phyloP scores from a whole-genome alignment of 2,329 filamentous ascomycete species.

The Plenodomus biglobosus region DNA sequence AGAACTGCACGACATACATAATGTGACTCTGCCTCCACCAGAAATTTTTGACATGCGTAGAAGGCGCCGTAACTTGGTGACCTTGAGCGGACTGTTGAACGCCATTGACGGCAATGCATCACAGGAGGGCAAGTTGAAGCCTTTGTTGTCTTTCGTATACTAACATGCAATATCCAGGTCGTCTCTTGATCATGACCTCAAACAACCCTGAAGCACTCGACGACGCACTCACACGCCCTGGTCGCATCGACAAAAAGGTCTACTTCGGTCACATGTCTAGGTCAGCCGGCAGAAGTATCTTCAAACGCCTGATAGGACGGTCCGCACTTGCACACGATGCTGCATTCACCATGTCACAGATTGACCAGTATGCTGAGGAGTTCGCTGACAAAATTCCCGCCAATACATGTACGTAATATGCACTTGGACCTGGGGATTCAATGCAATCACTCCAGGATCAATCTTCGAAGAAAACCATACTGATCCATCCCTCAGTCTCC shows the following conservation, averaged over 20 bases:
- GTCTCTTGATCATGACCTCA: constrained; percentile 79
- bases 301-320: constrained; percentile 36
- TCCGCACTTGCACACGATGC: constrained; percentile 21
- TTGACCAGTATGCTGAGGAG: constrained; percentile 23
- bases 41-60: background rate
- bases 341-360: constrained; percentile 18
- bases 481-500: constrained; percentile 14
- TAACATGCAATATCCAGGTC: constrained; percentile 47
- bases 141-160: background rate
- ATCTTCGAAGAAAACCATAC: background rate
- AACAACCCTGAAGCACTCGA: constrained; percentile 75
- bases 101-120: constrained; percentile 80
- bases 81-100: constrained; percentile 72
- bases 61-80: constrained; percentile 34
- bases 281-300: constrained; percentile 25
- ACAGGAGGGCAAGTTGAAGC: constrained; percentile 54
- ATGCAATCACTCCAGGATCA: too few species aligned
- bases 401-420: constrained; percentile 10
- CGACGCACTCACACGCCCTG: constrained; percentile 70
- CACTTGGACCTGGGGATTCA: too few species aligned
- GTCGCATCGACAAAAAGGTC: constrained; percentile 78
- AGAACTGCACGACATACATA: background rate
- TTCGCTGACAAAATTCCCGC: constrained; percentile 34
- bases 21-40: too few species aligned
- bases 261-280: constrained; percentile 53